Evolutionary conservation across 768 basidiomycete species (phyloP), one percentile per base, ranked within the genome.

Genomic region (Glaciozyma martinii): DNA sequence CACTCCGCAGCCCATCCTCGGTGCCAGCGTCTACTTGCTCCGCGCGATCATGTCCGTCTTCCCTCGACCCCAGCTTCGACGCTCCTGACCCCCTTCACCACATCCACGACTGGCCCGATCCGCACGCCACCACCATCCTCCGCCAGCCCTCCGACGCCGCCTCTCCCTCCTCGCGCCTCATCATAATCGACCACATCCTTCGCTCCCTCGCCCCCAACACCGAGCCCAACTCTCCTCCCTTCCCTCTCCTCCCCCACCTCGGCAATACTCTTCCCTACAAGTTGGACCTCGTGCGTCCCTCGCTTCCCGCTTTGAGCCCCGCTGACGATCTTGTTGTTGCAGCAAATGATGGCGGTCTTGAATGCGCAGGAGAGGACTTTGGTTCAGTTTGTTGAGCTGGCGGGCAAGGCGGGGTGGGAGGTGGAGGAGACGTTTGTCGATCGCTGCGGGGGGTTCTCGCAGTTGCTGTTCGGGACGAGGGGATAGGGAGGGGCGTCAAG

Each of bases 91-190:
- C 12, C 2, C 6, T 30, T 27, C 27, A 16, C 27, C 27, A 5
- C 27, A 64, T 57, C 25, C 88, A 90, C 70, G 88, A 90, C 71
- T 89, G 88, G 87, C 84, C 86, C 1, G 85, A 89, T 67, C 78
- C 77, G 1, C 80, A 77, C 67, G 83, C 82, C 27, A 67, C 66
- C 29, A 78, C 77, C 44, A 82, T 83, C 50, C 73, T 83, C 52
- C 73, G 78, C 25, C 80, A 79, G 32, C 77, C 83, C 5, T 77
- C 81, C 18, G 76, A 76, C 4, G 80, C 78, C 7, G 80, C 80
- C 0, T 61, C 55, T 0, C 70, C 77, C 0, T 75, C 78, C 4
- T 88, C 87, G 30, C 82, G 78, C 63, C 78, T 89, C 4, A 77
- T 90, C 42, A 81, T 90, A 49, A 86, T 83, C 0, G 88, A 90